Evolutionary conservation across 192 early-diverging fungal species (phyloP).

Genomic region (Irineochytrium annulatum): DNA sequence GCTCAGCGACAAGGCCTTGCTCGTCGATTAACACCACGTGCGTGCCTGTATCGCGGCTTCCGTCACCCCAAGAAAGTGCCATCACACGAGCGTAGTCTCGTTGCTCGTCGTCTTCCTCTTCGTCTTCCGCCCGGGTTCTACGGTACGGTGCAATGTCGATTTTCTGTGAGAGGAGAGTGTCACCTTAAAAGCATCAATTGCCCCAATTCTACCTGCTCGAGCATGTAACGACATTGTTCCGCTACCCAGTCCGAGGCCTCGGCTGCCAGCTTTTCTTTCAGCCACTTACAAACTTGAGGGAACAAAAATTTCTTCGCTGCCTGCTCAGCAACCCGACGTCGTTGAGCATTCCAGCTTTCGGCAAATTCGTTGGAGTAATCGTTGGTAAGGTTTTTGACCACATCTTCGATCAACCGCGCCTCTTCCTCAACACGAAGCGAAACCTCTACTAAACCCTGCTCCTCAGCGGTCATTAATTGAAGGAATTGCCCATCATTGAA

Average conservation of each 20-base stretch:
- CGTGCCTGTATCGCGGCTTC: slow-evolving; percentile 49
- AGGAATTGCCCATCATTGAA: slow-evolving; percentile 76
- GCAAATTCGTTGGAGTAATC: slow-evolving; percentile 57
- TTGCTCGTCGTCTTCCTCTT: slow-evolving; percentile 30
- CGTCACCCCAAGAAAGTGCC: slow-evolving; percentile 70
- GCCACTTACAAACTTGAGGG: slow-evolving; percentile 68
- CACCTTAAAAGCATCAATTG: not conserved
- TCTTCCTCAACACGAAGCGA: slow-evolving; percentile 53
- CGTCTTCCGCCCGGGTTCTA: slow-evolving; percentile 40
- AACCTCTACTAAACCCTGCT: slow-evolving; percentile 64
- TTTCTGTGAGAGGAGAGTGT: slow-evolving; percentile 44
- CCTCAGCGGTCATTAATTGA: slow-evolving; percentile 67
- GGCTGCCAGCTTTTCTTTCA: slow-evolving; percentile 67
- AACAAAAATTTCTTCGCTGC: slow-evolving; percentile 66
- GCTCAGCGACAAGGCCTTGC: slow-evolving; percentile 65
- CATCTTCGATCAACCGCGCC: slow-evolving; percentile 42
- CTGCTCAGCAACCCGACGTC: slow-evolving; percentile 56
- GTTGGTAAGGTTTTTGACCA: slow-evolving; percentile 52
- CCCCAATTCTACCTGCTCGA: slow-evolving; percentile 50
- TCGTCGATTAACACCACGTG: slow-evolving; percentile 71
- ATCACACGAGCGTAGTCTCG: slow-evolving; percentile 53
- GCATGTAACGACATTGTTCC: slow-evolving; percentile 51
- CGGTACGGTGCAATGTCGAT: slow-evolving; percentile 60
- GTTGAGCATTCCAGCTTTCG: slow-evolving; percentile 72
- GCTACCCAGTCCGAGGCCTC: slow-evolving; percentile 71